phyloP scores from a whole-genome alignment of 108 stramenopile species.

The Chaetoceros muelleri region DNA sequence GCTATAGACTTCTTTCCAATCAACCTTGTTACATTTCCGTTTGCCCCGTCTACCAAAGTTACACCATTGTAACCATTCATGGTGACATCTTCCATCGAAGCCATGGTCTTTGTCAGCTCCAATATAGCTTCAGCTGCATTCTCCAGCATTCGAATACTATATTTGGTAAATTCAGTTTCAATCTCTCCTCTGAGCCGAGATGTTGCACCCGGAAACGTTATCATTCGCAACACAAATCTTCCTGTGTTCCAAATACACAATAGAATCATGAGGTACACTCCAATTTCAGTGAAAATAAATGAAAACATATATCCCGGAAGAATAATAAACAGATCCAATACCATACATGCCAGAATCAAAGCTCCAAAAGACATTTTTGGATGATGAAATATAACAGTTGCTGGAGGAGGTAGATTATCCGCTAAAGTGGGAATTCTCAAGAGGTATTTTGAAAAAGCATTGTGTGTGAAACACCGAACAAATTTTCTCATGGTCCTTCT shows the following conservation, averaged over 20 bases:
- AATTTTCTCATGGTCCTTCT: neutral
- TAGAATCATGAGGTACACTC: slow-evolving; percentile 34
- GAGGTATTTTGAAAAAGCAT: neutral
- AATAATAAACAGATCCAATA: slow-evolving; percentile 26
- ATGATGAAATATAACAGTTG: slow-evolving; percentile 4
- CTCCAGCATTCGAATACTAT: slow-evolving; percentile 62
- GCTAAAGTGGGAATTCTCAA: slow-evolving; percentile 24
- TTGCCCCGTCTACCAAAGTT: neutral
- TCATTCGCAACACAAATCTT: slow-evolving; percentile 49
- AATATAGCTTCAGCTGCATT: slow-evolving; percentile 28
- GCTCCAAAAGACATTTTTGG: slow-evolving; percentile 20
- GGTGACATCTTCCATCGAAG: neutral
- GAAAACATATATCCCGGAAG: slow-evolving; percentile 45
- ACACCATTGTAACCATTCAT: neutral
- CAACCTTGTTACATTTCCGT: neutral
- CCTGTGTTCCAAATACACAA: slow-evolving; percentile 29
- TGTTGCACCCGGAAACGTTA: slow-evolving; percentile 79
- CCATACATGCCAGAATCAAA: slow-evolving; percentile 21
- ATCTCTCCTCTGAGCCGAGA: slow-evolving; percentile 54
- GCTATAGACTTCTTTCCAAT: slow-evolving; percentile 3
- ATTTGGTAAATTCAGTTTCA: slow-evolving; percentile 68
- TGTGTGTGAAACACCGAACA: neutral
- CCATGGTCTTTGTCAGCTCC: slow-evolving; percentile 26
- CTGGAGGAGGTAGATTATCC: slow-evolving; percentile 25
- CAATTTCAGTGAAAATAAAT: slow-evolving; percentile 46